These are phyloP conservation scores for Neonothopanus nambi DNA, from an alignment of 1,284 basidiomycete species.

Conservation along the genomic window DNA sequence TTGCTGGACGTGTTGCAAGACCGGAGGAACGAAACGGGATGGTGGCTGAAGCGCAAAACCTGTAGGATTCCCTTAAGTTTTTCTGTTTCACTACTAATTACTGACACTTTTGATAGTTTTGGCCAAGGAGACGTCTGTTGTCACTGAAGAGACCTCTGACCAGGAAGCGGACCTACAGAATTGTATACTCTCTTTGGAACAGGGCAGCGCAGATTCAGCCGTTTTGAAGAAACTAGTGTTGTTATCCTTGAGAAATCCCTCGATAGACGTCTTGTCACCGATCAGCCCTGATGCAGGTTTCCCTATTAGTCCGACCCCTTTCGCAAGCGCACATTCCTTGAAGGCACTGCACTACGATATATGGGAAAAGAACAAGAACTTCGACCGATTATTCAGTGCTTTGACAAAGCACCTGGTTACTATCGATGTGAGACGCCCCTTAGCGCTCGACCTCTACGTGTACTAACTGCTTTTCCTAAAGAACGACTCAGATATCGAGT, in stretches of 20 bases:
- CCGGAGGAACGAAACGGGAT: conserved; percentile 64
- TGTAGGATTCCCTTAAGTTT: conserved; percentile 42
- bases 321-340: conserved; percentile 39
- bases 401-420: conserved; percentile 61
- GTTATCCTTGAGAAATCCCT: conserved; percentile 61
- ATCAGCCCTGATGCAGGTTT: conserved; percentile 41
- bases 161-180: conserved; percentile 48
- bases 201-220: conserved; percentile 48
- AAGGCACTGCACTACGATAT: conserved; percentile 50
- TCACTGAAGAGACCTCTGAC: conserved; percentile 37
- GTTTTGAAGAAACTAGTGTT: conserved; percentile 62
- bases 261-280: conserved; percentile 45
- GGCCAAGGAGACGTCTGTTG: conserved; percentile 52
- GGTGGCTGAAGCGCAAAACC: conserved; percentile 75
- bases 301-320: conserved; percentile 52
- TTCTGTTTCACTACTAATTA: conserved; percentile 11
- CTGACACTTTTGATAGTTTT: conserved; percentile 13
- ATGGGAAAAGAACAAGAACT: conserved; percentile 67
- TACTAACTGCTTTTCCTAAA: conserved; percentile 31
- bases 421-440: conserved; percentile 43
- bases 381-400: conserved; percentile 64
- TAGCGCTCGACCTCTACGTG: conserved; percentile 11
- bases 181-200: conserved; percentile 53
- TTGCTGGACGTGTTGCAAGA: conserved; percentile 67
- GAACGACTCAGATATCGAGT: conserved; percentile 65